Conservation (phyloP, 2,329 filamentous ascomycete genomes). For the Exserohilum rostratum region DNA sequence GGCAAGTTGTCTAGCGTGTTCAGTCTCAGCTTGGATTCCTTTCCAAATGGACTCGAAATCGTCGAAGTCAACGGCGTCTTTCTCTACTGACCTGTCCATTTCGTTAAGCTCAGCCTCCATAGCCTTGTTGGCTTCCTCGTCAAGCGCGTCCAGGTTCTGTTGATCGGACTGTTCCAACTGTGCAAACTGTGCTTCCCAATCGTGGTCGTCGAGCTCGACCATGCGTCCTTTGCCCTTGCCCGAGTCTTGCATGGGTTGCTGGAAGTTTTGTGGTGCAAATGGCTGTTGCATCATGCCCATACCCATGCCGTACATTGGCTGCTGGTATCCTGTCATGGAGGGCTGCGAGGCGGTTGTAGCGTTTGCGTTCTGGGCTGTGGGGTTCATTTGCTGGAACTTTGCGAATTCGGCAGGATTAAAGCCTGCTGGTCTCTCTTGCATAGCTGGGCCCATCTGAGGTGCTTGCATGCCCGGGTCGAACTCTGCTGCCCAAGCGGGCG, state of each 20-base stretch:
- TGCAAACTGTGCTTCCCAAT: slow-evolving; percentile 97
- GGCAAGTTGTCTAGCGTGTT: slow-evolving; percentile 71
- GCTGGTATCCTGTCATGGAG: slow-evolving; percentile 61
- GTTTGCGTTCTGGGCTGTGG: slow-evolving; percentile 64
- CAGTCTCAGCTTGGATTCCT: slow-evolving; percentile 78
- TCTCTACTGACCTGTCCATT: slow-evolving; percentile 81
- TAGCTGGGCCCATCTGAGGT: slow-evolving; percentile 76
- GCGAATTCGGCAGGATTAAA: slow-evolving; percentile 88
- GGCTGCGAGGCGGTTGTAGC: slow-evolving; percentile 54
- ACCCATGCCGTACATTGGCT: slow-evolving; percentile 57
- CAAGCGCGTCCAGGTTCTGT: slow-evolving; percentile 56
- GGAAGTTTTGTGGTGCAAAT: slow-evolving; percentile 54
- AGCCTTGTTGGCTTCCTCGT: slow-evolving; percentile 70
- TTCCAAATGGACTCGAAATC: slow-evolving; percentile 90
- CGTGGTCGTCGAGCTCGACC: slow-evolving; percentile 88
- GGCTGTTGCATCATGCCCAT: slow-evolving; percentile 53
- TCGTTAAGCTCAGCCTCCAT: slow-evolving; percentile 88
- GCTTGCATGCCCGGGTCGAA: slow-evolving; percentile 63
- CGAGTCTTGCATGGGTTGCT: slow-evolving; percentile 51
- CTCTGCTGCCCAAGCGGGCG: slow-evolving; percentile 68
- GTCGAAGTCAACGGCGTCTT: slow-evolving; percentile 82
- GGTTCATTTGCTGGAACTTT: slow-evolving; percentile 74
- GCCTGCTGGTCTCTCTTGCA: slow-evolving; percentile 59
- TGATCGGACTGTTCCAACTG: slow-evolving; percentile 76
- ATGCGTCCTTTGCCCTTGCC: slow-evolving; percentile 84